These are phyloP conservation scores for Kwoniella newhampshirensis DNA, from an alignment of 768 basidiomycete species.

Conservation along the genomic window DNA sequence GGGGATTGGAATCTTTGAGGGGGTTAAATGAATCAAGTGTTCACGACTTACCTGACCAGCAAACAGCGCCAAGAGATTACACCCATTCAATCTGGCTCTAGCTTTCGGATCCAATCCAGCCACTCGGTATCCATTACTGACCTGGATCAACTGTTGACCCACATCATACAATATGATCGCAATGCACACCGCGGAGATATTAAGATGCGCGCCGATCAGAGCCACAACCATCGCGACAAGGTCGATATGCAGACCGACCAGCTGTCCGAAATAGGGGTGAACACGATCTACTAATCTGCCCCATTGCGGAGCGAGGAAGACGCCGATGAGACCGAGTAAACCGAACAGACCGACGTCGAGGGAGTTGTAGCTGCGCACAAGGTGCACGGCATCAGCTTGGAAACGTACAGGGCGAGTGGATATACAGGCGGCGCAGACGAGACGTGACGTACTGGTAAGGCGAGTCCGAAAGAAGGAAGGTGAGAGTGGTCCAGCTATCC, in stretches of 20 bases:
- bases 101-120: constrained; percentile 57
- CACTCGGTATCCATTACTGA: constrained; percentile 64
- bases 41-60: constrained; percentile 62
- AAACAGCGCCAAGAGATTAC: constrained; percentile 70
- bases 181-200: constrained; percentile 69
- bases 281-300: constrained; percentile 70
- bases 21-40: no score
- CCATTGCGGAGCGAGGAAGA: constrained; percentile 65
- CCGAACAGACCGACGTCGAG: constrained; percentile 72
- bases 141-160: constrained; percentile 72
- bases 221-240: constrained; percentile 57
- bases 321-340: constrained; percentile 65
- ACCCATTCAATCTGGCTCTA: constrained; percentile 72
- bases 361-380: constrained; percentile 52
- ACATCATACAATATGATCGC: constrained; percentile 68
- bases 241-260: constrained; percentile 58
- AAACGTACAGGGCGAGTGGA: not conserved
- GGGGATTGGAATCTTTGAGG: no score
- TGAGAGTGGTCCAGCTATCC: constrained; percentile 56
- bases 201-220: constrained; percentile 67
- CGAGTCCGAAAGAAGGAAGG: constrained; percentile 74
- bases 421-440: not conserved
- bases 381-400: constrained; percentile 32
- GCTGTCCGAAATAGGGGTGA: constrained; percentile 73
- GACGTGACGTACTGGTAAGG: constrained; percentile 64